Conservation (phyloP, 768 basidiomycete species). For the Pluteus cervinus region DNA sequence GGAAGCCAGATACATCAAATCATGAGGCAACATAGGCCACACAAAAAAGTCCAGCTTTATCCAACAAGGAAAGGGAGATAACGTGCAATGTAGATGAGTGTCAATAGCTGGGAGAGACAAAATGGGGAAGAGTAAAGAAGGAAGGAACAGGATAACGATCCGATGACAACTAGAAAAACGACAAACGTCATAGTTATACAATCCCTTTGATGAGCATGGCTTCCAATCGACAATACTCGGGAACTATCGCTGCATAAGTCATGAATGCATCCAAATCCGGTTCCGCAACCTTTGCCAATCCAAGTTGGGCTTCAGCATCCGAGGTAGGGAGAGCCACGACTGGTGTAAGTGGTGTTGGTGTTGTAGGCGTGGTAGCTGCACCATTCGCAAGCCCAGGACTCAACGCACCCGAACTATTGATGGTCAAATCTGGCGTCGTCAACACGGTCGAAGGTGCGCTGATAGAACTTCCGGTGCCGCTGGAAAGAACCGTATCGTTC, state of each 20-base stretch:
- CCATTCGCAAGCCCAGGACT: conserved; percentile 10
- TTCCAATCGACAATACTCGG: conserved; percentile 78
- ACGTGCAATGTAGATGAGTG: too few species aligned
- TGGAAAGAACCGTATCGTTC: conserved; percentile 25
- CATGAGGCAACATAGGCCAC: too few species aligned
- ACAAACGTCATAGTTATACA: conserved; percentile 25
- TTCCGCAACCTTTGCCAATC: conserved; percentile 77
- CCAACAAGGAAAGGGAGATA: too few species aligned
- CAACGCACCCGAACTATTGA: conserved; percentile 21
- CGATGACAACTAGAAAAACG: not conserved
- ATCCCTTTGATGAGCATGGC: conserved; percentile 67
- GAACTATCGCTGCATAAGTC: conserved; percentile 80
- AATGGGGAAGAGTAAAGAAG: too few species aligned
- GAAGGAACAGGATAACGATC: not conserved
- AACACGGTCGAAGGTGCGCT: conserved; percentile 38
- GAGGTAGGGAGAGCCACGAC: conserved; percentile 66
- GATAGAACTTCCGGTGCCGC: conserved; percentile 20
- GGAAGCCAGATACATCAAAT: too few species aligned
- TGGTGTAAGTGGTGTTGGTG: conserved; percentile 59
- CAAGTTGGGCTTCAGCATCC: conserved; percentile 69
- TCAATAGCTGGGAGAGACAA: too few species aligned
- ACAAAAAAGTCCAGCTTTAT: too few species aligned
- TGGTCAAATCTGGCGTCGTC: conserved; percentile 58
- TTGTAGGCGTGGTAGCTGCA: conserved; percentile 33
- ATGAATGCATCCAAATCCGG: conserved; percentile 81